Percentiles rank a stretch among this genome's conserved stretches.
Conservation (phyloP, 352 stramenopile species). For the Pythium monospermum region DNA sequence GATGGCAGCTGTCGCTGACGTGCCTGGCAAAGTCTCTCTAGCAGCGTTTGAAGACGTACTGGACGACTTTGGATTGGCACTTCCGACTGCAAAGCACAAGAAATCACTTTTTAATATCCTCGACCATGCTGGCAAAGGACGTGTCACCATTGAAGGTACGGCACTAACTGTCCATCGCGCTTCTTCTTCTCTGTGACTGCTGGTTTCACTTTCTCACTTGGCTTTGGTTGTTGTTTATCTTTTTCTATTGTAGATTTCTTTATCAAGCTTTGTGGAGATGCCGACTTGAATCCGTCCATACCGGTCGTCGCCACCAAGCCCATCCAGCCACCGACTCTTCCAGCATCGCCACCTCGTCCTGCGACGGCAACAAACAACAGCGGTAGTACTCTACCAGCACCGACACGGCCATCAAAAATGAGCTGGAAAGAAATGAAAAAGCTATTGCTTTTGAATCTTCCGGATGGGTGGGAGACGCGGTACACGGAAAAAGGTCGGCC, state of each 20-base stretch:
- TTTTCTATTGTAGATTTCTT: conserved; percentile 52
- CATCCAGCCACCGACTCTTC: not conserved
- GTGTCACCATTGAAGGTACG: conserved; percentile 69
- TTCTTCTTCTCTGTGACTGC: too few species aligned
- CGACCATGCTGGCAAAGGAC: conserved; percentile 44
- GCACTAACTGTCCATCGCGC: too few species aligned
- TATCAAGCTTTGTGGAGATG: conserved; percentile 62
- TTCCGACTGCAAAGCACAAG: conserved; percentile 32
- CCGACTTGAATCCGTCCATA: conserved; percentile 46
- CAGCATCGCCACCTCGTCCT: conserved; percentile 3
- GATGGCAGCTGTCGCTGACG: conserved; percentile 55
- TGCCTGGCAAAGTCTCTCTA: conserved; percentile 67
- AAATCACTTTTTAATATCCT: conserved; percentile 41
- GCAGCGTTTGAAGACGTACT: conserved; percentile 70
- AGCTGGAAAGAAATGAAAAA: conserved; percentile 78
- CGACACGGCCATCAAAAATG: conserved; percentile 38
- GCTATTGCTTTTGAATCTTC: conserved; percentile 59
- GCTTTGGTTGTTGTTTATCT: not conserved
- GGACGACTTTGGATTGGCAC: conserved; percentile 50
- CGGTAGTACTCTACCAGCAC: conserved; percentile 21
- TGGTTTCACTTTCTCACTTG: not conserved
- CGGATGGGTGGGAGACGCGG: conserved; percentile 73
- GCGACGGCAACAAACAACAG: conserved; percentile 10
- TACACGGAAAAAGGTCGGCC: conserved; percentile 77
- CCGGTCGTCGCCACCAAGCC: too few species aligned